These are phyloP conservation scores for Cicer chorassanicum DNA, from an alignment of 306 rosid species.

Conservation along the genomic window DNA sequence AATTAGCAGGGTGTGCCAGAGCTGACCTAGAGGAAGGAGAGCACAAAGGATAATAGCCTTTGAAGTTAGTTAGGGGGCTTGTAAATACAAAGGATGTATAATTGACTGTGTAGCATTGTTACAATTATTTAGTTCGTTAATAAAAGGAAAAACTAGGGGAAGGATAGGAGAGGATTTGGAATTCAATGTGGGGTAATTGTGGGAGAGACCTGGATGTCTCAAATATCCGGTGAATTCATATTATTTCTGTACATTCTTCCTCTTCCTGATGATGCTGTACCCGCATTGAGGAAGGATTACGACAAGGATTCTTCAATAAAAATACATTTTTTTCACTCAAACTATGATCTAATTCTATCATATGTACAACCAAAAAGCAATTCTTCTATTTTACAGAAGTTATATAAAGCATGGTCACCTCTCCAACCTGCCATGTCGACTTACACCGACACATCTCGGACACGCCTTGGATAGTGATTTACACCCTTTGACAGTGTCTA, in stretches of 20 bases:
- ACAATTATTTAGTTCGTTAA: background rate
- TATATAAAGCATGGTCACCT: too few species aligned
- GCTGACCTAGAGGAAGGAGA: background rate
- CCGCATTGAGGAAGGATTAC: background rate
- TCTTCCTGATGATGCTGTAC: background rate
- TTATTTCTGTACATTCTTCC: background rate
- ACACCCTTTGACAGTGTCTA: too few species aligned
- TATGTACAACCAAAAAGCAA: conserved; percentile 29
- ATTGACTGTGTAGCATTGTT: background rate
- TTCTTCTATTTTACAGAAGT: background rate
- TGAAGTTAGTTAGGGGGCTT: background rate
- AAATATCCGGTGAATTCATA: background rate
- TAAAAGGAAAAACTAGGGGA: background rate
- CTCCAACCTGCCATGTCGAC: too few species aligned
- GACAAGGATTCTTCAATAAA: background rate
- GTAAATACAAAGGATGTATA: background rate
- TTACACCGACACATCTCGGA: too few species aligned
- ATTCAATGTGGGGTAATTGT: background rate
- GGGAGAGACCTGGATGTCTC: background rate
- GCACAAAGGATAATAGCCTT: background rate
- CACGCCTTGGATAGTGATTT: too few species aligned
- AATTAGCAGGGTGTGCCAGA: background rate
- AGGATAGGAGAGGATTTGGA: background rate
- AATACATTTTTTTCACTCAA: background rate
- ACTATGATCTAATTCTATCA: background rate